These are phyloP conservation scores for Nyctanthes arbortristis DNA, from an alignment of 257 asterid species.

Conservation along the genomic window DNA sequence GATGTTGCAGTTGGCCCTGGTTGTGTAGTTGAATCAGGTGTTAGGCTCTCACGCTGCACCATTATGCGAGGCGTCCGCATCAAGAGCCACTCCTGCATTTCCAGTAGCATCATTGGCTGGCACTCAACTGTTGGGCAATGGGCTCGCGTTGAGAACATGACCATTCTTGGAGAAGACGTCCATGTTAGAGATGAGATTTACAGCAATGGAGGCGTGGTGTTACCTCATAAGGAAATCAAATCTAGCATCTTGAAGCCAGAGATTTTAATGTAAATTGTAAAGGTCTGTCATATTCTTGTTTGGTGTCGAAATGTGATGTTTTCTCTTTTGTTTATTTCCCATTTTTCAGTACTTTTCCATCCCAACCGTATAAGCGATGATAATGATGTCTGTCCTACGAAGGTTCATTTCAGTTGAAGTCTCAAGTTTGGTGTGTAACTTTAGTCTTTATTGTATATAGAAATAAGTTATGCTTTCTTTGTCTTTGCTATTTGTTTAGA, in stretches of 20 bases:
- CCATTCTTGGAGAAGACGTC: constrained; percentile 43
- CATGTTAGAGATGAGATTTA: constrained; percentile 35
- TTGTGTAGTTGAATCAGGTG: constrained; percentile 79
- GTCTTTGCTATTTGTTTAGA: background rate
- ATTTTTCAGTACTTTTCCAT: background rate
- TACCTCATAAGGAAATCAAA: constrained; percentile 63
- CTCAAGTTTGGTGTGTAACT: background rate
- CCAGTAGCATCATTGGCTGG: constrained; percentile 40
- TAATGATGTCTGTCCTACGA: background rate
- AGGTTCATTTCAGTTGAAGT: background rate
- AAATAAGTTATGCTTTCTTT: background rate
- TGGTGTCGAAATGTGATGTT: background rate
- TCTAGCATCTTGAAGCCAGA: constrained; percentile 38
- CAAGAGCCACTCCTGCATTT: constrained; percentile 62
- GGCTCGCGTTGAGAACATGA: constrained; percentile 42
- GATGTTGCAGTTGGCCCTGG: constrained; percentile 89
- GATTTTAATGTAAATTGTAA: constrained; percentile 72
- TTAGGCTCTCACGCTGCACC: constrained; percentile 85
- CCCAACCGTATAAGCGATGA: background rate
- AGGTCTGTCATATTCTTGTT: constrained; percentile 21
- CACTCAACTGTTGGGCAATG: constrained; percentile 42
- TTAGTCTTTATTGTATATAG: background rate
- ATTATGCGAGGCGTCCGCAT: constrained; percentile 85
- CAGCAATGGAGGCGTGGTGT: constrained; percentile 37
- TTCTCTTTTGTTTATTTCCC: background rate